A percentile compares a stretch with the other conserved stretches of the same genome.
Evolutionary conservation across 2,329 filamentous ascomycete genomes (phyloP).

Genomic region (Proliferodiscus dingleyae): DNA sequence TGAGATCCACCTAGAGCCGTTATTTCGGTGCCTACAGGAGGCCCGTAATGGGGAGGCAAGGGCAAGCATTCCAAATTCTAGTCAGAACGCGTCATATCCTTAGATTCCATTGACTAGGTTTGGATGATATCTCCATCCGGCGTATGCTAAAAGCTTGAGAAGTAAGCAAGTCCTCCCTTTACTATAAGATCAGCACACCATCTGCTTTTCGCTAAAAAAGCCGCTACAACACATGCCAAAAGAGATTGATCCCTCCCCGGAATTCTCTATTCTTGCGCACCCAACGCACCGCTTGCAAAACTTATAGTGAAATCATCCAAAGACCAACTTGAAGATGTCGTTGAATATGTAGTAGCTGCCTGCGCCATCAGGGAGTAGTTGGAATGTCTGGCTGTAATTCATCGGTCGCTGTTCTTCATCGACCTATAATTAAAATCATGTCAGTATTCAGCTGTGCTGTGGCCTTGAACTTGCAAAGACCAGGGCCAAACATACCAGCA

Average conservation of each 20-base stretch:
- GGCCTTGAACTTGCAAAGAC: not conserved
- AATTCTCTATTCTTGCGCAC: slow-evolving; percentile 15
- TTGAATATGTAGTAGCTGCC: slow-evolving; percentile 85
- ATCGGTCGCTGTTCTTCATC: slow-evolving; percentile 82
- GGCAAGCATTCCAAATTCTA: not conserved
- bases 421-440: slow-evolving; percentile 50
- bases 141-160: not conserved
- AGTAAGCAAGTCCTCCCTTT: not conserved
- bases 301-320: slow-evolving; percentile 35
- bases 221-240: slow-evolving; percentile 24
- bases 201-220: slow-evolving; percentile 9
- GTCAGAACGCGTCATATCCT: not conserved
- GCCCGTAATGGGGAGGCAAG: no score
- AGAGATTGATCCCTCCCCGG: slow-evolving; percentile 6
- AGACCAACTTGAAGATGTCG: slow-evolving; percentile 91
- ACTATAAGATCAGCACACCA: not conserved
- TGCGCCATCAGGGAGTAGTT: slow-evolving; percentile 63
- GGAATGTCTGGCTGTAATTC: slow-evolving; percentile 88
- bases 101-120: not conserved
- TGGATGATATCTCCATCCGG: not conserved
- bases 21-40: no score
- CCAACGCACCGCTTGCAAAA: slow-evolving; percentile 10
- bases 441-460: slow-evolving; percentile 5
- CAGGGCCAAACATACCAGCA: slow-evolving; percentile 58
- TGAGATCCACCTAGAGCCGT: no score